Evolutionary conservation across 2,329 filamentous ascomycete species (phyloP).

Genomic region (Aspergillus spinulosporus): DNA sequence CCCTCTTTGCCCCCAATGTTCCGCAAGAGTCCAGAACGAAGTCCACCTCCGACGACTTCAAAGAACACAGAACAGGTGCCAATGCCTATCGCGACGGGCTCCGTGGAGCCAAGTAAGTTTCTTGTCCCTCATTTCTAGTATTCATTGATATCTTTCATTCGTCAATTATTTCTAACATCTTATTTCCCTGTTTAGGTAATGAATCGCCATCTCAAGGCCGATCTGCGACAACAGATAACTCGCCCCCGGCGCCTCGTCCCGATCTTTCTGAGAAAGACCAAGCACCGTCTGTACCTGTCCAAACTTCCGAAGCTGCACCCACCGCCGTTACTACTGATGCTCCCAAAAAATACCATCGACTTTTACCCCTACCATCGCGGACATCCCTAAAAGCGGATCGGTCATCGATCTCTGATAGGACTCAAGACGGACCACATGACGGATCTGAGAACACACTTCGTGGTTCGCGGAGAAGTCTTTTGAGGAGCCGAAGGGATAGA

Average conservation of each 20-base stretch:
- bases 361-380: constrained; percentile 41
- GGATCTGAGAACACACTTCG: constrained; percentile 60
- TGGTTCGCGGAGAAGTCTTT: constrained; percentile 66
- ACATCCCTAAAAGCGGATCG: constrained; percentile 41
- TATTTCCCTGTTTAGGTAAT: constrained; percentile 24
- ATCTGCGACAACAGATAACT: constrained; percentile 24
- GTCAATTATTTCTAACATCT: constrained; percentile 15
- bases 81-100: constrained; percentile 35
- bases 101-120: constrained; percentile 32
- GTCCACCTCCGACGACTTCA: constrained; percentile 33
- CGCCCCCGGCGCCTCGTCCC: constrained; percentile 23
- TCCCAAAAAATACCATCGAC: constrained; percentile 39
- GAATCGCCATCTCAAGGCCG: constrained; percentile 28
- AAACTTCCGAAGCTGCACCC: constrained; percentile 20
- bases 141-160: background rate
- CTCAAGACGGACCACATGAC: constrained; percentile 35
- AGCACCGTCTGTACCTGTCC: constrained; percentile 20
- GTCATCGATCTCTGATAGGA: constrained; percentile 34
- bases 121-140: background rate
- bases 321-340: constrained; percentile 23
- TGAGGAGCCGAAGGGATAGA: constrained; percentile 64
- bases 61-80: constrained; percentile 33
- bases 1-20: constrained; percentile 35
- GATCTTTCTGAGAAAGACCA: constrained; percentile 17
- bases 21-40: constrained; percentile 36